phyloP scores from a whole-genome alignment of 768 basidiomycete genomes.

The Russula earlei region DNA sequence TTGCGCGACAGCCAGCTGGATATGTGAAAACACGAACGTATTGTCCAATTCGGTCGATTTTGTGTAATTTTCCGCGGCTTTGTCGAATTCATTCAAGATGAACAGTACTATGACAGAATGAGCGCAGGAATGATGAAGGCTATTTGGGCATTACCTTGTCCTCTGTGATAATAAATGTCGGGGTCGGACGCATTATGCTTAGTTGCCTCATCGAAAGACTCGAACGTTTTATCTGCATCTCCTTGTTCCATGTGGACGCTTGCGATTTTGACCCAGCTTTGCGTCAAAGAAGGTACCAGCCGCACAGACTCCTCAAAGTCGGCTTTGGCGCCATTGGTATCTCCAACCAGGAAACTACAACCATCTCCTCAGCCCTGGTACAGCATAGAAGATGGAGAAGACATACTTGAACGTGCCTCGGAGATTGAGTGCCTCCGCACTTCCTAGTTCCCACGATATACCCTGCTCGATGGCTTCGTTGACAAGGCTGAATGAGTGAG shows the following conservation, averaged over 20 bases:
- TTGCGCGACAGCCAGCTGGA: constrained; percentile 93
- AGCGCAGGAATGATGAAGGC: neutral
- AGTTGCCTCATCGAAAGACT: constrained; percentile 86
- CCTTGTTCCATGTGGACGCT: constrained; percentile 96
- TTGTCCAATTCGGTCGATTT: constrained; percentile 84
- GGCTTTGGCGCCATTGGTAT: constrained; percentile 70
- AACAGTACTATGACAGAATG: constrained; percentile 58
- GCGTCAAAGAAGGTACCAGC: constrained; percentile 61
- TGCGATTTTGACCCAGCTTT: constrained; percentile 92
- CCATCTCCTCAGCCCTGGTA: neutral
- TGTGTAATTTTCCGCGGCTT: constrained; percentile 85
- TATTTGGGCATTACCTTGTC: constrained; percentile 56
- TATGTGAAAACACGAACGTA: constrained; percentile 90
- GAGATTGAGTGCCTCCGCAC: constrained; percentile 85
- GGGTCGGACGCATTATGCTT: constrained; percentile 75
- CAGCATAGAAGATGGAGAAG: neutral
- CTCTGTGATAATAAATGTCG: constrained; percentile 97
- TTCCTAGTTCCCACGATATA: constrained; percentile 61
- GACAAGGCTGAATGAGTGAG: constrained; percentile 66
- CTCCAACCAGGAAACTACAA: constrained; percentile 76
- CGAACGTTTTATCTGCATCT: constrained; percentile 70
- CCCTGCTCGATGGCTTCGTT: constrained; percentile 86
- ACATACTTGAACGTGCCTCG: constrained; percentile 92
- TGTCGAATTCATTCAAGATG: constrained; percentile 82
- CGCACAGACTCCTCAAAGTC: constrained; percentile 74